Evolutionary conservation across 2,329 filamentous ascomycete species (phyloP), one percentile per base, ranked within the genome.

Genomic region (Rhinocladiella similis): DNA sequence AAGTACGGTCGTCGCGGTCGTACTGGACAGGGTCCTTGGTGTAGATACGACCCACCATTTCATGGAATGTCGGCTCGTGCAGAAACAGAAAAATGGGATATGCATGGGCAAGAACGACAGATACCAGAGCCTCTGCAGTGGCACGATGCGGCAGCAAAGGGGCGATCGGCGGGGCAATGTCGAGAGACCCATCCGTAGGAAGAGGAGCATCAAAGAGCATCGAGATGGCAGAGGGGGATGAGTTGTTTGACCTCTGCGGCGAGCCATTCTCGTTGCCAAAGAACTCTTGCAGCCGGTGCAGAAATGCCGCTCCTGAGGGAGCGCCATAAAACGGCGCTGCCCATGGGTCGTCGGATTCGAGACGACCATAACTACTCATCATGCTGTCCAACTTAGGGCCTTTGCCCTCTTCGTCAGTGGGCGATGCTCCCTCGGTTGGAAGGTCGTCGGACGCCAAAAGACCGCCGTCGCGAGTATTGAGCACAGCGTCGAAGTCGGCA

Each of bases 1-100:
- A 63, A 19, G 52, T 41, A 41, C 57, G 60, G 38, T 63, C 60
- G n/a, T 27, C 36, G 19, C 58, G 58, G 35, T 58, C 47, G 29
- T 56, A 63, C 35, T 59, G 47, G 39, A 52, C 47, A 12, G 58
- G 51, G 38, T 63, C 58, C 18, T 52, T 47, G 13, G 46, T 33
- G 42, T 63, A 63, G 29, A 63, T 59, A 13, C 58, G 59, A 35
- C 59, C 60, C 13, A 48, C 56, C n/a, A 58, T 50, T 14, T 53
- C 51, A 20, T 57, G 52, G 39, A 63, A 61, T 3, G 47, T 54
- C 14, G 55, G 42, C 49, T 57, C 58, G 41, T 60, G 53, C 12
- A 63, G 12, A 29, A 63, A 63, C 43, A 57, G 52, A 6, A 63
- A 45, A 19, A 63, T 19, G n/a, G 50, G 58, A 29, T 59, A 61